A percentile compares a stretch with the other conserved stretches of the same genome.
phyloP scores from a whole-genome alignment of 768 basidiomycete genomes.

The Leccinum fibrillosum region DNA sequence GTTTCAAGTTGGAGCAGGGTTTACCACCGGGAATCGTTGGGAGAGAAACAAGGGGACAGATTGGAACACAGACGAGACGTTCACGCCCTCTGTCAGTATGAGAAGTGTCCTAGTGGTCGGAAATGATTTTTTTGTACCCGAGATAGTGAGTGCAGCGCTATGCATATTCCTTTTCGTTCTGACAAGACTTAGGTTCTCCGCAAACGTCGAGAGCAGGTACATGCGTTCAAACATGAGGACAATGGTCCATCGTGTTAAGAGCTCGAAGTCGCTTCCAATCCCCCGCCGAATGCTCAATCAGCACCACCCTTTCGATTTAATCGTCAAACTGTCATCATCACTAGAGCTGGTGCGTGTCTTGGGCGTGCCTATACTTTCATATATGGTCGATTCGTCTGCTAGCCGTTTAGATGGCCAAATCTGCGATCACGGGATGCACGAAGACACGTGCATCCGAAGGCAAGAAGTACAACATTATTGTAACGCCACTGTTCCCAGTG shows the following conservation, averaged over 20 bases:
- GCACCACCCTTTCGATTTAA: conserved; percentile 74
- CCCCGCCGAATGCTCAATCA: conserved; percentile 67
- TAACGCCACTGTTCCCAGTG: conserved; percentile 84
- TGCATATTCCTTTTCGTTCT: conserved; percentile 2
- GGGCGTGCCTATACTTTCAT: conserved; percentile 73
- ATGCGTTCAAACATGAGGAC: not conserved
- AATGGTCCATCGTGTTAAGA: conserved; percentile 28
- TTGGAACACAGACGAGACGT: conserved; percentile 85
- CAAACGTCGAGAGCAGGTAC: conserved; percentile 62
- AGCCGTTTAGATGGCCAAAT: conserved; percentile 61
- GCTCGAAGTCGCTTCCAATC: conserved; percentile 57
- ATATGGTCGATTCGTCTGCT: conserved; percentile 60
- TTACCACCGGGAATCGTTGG: conserved; percentile 88
- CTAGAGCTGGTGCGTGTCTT: conserved; percentile 79
- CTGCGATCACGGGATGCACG: conserved; percentile 86
- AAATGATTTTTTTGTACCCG: conserved; percentile 81
- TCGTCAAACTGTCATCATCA: conserved; percentile 65
- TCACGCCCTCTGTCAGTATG: conserved; percentile 87
- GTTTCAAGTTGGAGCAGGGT: conserved; percentile 90
- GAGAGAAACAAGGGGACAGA: conserved; percentile 83
- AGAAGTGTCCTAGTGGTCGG: conserved; percentile 62
- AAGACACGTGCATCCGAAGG: conserved; percentile 78
- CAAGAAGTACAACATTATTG: conserved; percentile 86
- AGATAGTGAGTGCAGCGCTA: conserved; percentile 49
- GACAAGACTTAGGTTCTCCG: conserved; percentile 35